Conservation (phyloP, 352 stramenopile genomes). For the Phytophthora pistaciae region DNA sequence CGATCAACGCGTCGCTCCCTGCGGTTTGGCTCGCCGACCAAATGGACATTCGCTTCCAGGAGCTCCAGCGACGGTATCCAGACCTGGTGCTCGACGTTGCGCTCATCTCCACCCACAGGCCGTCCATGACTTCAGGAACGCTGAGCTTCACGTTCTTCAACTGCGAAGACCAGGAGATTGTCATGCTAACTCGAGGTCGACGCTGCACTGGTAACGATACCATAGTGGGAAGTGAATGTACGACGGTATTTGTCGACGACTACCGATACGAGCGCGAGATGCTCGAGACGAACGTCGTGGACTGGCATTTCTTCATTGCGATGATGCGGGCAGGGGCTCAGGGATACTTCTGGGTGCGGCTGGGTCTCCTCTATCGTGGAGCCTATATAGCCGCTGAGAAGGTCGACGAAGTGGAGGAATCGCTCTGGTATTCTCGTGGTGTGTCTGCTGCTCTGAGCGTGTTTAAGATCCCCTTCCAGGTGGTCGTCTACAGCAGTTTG, state of each 20-base stretch:
- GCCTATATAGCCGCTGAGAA: conserved; percentile 20
- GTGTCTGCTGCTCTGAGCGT: conserved; percentile 24
- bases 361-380: conserved; percentile 39
- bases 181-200: conserved; percentile 43
- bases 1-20: conserved; percentile 4
- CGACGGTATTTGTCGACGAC: conserved; percentile 60
- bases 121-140: conserved; percentile 6
- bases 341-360: conserved; percentile 52
- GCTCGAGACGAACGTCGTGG: conserved; percentile 42
- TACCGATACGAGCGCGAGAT: conserved; percentile 57
- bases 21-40: conserved; percentile 36
- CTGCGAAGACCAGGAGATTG: conserved; percentile 35
- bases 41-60: conserved; percentile 30
- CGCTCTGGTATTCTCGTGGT: not conserved
- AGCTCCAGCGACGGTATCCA: not conserved
- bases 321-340: conserved; percentile 44
- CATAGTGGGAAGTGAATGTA: conserved; percentile 6
- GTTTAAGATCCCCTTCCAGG: conserved; percentile 58
- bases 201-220: conserved; percentile 5
- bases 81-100: conserved; percentile 33
- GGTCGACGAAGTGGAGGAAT: not conserved
- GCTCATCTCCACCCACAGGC: conserved; percentile 26
- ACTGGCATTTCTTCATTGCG: conserved; percentile 44
- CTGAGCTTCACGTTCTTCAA: conserved; percentile 15
- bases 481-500: conserved; percentile 57